Evolutionary conservation across 208 protist species (phyloP).

Genomic region (Sergeia podlipaevii): DNA sequence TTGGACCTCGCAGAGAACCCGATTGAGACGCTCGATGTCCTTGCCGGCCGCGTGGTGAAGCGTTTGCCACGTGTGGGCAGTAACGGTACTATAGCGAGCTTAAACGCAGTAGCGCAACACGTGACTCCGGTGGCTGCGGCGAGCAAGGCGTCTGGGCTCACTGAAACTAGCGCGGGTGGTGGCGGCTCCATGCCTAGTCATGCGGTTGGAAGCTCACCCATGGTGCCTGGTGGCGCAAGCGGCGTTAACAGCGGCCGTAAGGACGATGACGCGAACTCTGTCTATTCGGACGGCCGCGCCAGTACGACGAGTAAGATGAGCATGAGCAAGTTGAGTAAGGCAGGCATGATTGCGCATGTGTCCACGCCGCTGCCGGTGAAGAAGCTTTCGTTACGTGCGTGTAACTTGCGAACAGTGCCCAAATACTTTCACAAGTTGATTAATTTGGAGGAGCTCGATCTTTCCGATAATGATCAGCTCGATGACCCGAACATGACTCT

Average conservation of each 20-base stretch:
- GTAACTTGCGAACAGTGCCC: constrained; percentile 67
- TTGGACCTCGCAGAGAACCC: constrained; percentile 80
- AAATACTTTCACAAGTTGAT: constrained; percentile 89
- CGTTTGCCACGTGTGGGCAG: constrained; percentile 25
- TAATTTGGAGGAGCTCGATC: constrained; percentile 73
- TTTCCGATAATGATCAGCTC: constrained; percentile 78
- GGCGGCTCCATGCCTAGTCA: too few species aligned
- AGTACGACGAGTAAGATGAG: constrained; percentile 45
- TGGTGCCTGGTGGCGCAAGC: too few species aligned
- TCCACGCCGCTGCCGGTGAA: constrained; percentile 64
- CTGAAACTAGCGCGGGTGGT: too few species aligned
- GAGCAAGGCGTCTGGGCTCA: too few species aligned
- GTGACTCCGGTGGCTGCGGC: too few species aligned
- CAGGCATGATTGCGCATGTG: constrained; percentile 51
- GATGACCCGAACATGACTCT: constrained; percentile 87
- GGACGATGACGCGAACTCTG: constrained; percentile 32
- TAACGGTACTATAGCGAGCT: neutral
- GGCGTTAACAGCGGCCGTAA: constrained; percentile 7
- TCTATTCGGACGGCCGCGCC: constrained; percentile 15
- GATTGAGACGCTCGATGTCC: constrained; percentile 78
- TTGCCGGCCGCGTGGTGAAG: constrained; percentile 70
- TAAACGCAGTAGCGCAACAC: too few species aligned
- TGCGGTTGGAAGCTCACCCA: too few species aligned
- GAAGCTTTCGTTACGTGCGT: constrained; percentile 60
- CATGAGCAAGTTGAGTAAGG: constrained; percentile 70